Percentiles rank a stretch among this genome's conserved stretches.
Evolutionary conservation across 352 stramenopile species (phyloP).

Genomic region (Phytophthora cactorum): DNA sequence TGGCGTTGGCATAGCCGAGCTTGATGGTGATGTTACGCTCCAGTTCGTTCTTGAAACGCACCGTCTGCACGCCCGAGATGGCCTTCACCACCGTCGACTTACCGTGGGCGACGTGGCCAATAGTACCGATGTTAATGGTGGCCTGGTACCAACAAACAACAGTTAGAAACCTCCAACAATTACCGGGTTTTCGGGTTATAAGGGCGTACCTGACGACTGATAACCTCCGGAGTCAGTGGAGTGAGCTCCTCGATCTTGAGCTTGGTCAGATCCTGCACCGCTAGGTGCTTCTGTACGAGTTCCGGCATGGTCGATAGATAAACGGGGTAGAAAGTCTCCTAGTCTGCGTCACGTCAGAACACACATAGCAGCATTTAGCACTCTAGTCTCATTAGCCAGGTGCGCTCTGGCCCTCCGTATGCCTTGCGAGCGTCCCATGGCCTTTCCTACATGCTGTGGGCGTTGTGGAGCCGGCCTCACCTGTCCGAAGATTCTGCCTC

Average conservation of each 20-base stretch:
- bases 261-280: slow-evolving; percentile 94
- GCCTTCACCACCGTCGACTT: slow-evolving; percentile 99
- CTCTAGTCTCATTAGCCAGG: background rate
- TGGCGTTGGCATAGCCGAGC: slow-evolving; percentile 99
- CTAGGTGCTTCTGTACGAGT: slow-evolving; percentile 78
- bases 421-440: slow-evolving; percentile 9
- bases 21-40: slow-evolving; percentile 99
- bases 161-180: background rate
- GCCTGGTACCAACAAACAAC: slow-evolving; percentile 49
- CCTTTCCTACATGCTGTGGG: background rate
- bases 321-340: background rate
- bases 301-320: slow-evolving; percentile 52
- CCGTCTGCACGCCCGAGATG: slow-evolving; percentile 99
- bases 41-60: slow-evolving; percentile 99
- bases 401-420: background rate
- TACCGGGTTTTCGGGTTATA: background rate
- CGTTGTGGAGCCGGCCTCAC: slow-evolving; percentile 19
- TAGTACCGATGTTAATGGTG: slow-evolving; percentile 99
- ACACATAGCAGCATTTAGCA: background rate
- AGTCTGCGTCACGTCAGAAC: background rate
- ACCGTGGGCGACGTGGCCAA: slow-evolving; percentile 99
- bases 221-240: slow-evolving; percentile 98
- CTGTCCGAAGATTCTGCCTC: slow-evolving; percentile 41
- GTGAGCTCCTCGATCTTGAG: slow-evolving; percentile 97
- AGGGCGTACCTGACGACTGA: slow-evolving; percentile 74